Conservation (phyloP, 257 asterid species). For the Solanum neorickii region DNA sequence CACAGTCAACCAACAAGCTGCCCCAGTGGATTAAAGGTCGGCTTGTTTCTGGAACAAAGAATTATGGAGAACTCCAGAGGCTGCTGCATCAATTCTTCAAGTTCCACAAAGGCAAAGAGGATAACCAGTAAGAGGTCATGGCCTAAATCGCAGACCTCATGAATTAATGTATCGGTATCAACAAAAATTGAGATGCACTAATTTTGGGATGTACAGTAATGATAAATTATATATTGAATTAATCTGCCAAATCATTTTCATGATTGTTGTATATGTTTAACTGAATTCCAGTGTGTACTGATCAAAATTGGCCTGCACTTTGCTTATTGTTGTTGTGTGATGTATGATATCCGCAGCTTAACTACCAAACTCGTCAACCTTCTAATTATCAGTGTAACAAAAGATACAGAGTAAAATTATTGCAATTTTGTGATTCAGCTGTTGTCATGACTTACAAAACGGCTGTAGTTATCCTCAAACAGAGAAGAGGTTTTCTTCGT, state of each 20-base stretch:
- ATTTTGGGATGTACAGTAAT: not conserved
- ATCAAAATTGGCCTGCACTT: not conserved
- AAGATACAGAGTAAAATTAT: not conserved
- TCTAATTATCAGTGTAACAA: not conserved
- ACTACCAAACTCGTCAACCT: not conserved
- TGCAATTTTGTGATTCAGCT: not conserved
- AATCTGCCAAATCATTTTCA: not conserved
- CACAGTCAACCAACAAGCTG: conserved; percentile 64
- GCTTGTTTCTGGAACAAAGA: conserved; percentile 37
- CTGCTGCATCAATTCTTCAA: conserved; percentile 78
- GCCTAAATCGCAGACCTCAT: not conserved
- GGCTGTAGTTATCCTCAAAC: not conserved
- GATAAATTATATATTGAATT: not conserved
- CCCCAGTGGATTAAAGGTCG: conserved; percentile 76
- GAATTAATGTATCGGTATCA: not conserved
- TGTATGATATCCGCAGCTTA: not conserved
- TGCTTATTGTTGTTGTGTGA: not conserved
- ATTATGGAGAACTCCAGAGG: conserved; percentile 73
- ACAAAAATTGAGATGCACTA: not conserved
- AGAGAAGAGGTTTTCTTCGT: not conserved
- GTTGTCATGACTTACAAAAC: not conserved
- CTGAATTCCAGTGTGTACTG: not conserved
- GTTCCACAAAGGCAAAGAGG: conserved; percentile 45
- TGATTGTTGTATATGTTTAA: not conserved
- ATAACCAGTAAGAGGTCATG: not conserved